Base-by-base conservation (phyloP, 805 yeast genomes). In the Wickerhamia fluorescens region DNA sequence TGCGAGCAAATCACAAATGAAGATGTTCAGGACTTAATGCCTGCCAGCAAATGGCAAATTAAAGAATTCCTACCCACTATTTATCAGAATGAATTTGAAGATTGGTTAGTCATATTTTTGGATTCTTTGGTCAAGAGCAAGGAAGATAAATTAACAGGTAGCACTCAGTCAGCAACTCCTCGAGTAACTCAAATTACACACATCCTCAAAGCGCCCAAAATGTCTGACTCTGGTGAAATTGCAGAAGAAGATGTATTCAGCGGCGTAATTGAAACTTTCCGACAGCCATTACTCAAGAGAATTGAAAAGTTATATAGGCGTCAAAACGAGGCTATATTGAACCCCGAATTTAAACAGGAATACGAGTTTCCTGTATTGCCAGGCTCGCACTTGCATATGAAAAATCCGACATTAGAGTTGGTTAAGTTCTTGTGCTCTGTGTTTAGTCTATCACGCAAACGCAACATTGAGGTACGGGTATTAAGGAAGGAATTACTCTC, bases 51-150 rank as follows among this genome's bases (percentile, higher is more conserved):
- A 27, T 92, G 98, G 98, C 92, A 83, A 34, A 68, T 92, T 13
- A 72, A 74, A 34, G 61, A 72, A 19, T 84, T 73, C 40, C 56
- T 92, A 23, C 96, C 99, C 0, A 52, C 65, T 1, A 69, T 86
- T 11, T 71, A 81, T 37, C 89, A 77, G 44, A 71, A 70, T 5
- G 97, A 92, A 49, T 87, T 92, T 59, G 81, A 78, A 26, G 92
- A 81, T 42, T 92, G 96, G 96, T 60, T 84, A 22, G 60, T 76
- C 24, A 73, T 85, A 36, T 78, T 86, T 44, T 54, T 88, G 45
- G 92, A 84, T 50, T 61, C 81, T 2, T 58, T 86, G 40, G 62
- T 77, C 20, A 74, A 73, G 33, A 58, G 62, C 25, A 80, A 83
- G 39, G 56, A 56, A 9, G 62, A 58, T 2, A 49, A 51, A 3